Evolutionary conservation across 345 rosid species (phyloP).

Genomic region (Populus deltoides): DNA sequence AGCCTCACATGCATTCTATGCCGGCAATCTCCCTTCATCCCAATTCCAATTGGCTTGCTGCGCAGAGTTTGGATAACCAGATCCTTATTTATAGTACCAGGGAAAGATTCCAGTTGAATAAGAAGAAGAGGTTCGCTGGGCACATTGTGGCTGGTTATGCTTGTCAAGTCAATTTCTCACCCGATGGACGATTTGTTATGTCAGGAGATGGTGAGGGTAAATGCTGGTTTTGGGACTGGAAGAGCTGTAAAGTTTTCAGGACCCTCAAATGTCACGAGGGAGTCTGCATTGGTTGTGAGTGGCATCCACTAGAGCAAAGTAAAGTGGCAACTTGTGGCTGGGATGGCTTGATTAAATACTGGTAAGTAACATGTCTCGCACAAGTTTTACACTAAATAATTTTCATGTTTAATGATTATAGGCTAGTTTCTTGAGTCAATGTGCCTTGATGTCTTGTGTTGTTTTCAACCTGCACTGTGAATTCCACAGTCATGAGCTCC

Average conservation of each 20-base stretch:
- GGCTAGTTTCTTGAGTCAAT: not conserved
- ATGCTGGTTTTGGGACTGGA: slow-evolving; percentile 99
- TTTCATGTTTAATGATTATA: not conserved
- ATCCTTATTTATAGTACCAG: slow-evolving; percentile 83
- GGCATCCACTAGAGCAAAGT: slow-evolving; percentile 99
- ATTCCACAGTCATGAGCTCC: not conserved
- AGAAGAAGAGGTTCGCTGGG: slow-evolving; percentile 94
- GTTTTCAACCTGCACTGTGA: not conserved
- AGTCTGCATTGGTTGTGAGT: slow-evolving; percentile 82
- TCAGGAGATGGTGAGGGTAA: slow-evolving; percentile 99
- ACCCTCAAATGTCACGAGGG: slow-evolving; percentile 89
- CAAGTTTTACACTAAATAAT: not conserved
- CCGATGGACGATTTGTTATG: slow-evolving; percentile 98
- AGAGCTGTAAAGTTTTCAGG: slow-evolving; percentile 90
- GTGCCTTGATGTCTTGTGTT: not conserved
- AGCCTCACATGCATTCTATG: slow-evolving; percentile 99
- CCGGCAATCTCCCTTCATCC: slow-evolving; percentile 92
- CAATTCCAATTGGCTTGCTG: slow-evolving; percentile 90
- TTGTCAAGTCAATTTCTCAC: slow-evolving; percentile 97
- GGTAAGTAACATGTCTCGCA: slow-evolving; percentile 47
- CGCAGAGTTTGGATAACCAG: slow-evolving; percentile 96
- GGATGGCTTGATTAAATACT: slow-evolving; percentile 98
- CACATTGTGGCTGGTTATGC: slow-evolving; percentile 95
- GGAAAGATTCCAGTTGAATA: slow-evolving; percentile 96
- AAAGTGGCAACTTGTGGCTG: slow-evolving; percentile 99